Evolutionary conservation across 345 rosid genomes (phyloP).

Genomic region (Moricandia arvensis): DNA sequence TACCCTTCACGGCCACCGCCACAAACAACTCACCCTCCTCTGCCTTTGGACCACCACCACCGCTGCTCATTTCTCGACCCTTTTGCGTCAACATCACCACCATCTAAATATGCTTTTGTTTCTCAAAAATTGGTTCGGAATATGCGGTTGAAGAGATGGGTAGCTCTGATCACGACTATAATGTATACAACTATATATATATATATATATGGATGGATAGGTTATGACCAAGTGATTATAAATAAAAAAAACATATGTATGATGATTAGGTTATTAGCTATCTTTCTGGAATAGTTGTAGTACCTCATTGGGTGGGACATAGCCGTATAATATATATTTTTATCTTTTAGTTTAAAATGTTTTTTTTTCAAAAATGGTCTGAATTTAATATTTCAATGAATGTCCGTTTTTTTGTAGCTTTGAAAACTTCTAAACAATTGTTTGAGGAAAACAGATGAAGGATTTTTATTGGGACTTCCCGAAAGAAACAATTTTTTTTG

Average conservation of each 20-base stretch:
- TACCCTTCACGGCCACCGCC: slow-evolving; percentile 70
- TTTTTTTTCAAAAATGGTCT: background rate
- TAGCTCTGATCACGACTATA: slow-evolving; percentile 13
- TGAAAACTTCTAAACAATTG: background rate
- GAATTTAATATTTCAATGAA: background rate
- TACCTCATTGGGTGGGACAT: background rate
- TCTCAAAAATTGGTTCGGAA: background rate
- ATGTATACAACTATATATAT: background rate
- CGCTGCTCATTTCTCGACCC: slow-evolving; percentile 23
- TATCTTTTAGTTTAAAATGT: background rate
- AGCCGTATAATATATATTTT: background rate
- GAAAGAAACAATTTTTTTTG: too few relatives aligned
- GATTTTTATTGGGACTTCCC: too few relatives aligned
- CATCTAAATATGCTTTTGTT: slow-evolving; percentile 23
- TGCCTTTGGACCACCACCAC: slow-evolving; percentile 15
- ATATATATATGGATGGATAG: background rate
- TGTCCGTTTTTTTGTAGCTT: background rate
- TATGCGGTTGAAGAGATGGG: slow-evolving; percentile 3
- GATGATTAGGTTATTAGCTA: background rate
- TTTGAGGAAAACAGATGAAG: too few relatives aligned
- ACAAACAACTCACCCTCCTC: slow-evolving; percentile 40
- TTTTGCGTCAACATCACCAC: slow-evolving; percentile 32
- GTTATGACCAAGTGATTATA: background rate
- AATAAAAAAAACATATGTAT: background rate
- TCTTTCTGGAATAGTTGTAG: background rate